phyloP scores from a whole-genome alignment of 495 filamentous ascomycete species.

The Astrothelium subdiscretum region DNA sequence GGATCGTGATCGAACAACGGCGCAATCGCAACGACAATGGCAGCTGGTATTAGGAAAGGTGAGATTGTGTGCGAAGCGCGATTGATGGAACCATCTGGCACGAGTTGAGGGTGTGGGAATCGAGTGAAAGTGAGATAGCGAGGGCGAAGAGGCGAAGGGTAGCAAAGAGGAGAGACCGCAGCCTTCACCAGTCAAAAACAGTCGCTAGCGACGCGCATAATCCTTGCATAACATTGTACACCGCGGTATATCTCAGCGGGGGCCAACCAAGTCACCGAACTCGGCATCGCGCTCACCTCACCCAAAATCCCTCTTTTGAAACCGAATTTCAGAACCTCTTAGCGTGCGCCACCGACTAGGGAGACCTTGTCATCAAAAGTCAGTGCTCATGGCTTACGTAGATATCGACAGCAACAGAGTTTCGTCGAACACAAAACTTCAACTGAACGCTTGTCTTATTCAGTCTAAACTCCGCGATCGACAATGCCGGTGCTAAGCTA shows the following conservation, averaged over 20 bases:
- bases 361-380: too few relatives aligned
- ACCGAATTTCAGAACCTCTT: too few relatives aligned
- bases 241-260: not conserved
- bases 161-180: not conserved
- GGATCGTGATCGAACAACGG: not conserved
- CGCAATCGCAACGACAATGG: not conserved
- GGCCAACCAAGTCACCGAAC: not conserved
- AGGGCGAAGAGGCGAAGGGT: conserved; percentile 2
- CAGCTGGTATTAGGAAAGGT: not conserved
- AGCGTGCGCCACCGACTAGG: too few relatives aligned
- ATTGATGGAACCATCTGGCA: not conserved
- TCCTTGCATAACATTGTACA: not conserved
- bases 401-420: too few relatives aligned
- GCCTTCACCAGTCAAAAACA: not conserved
- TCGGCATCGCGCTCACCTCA: not conserved
- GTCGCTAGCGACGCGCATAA: not conserved
- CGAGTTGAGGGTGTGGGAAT: not conserved
- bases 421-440: too few relatives aligned
- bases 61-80: not conserved
- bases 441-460: too few relatives aligned
- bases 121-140: conserved; percentile 2
- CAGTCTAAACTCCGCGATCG: too few relatives aligned
- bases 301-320: too few relatives aligned
- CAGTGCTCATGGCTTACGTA: too few relatives aligned
- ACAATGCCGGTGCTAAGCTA: too few relatives aligned